Conservation (phyloP, 106 monocot species). For the Dendrobium chrysotoxum region DNA sequence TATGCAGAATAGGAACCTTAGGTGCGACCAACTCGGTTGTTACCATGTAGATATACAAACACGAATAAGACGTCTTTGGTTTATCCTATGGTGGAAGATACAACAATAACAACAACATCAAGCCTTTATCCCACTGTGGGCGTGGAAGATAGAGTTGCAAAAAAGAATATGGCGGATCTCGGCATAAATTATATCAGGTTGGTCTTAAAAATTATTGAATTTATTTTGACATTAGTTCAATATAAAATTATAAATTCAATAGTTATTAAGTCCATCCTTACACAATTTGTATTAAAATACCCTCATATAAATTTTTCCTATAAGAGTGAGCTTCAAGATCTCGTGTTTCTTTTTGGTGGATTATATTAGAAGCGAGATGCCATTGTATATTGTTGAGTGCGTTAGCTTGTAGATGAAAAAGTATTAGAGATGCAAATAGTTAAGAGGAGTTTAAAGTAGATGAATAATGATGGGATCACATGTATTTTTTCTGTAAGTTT, state of each 20-base stretch:
- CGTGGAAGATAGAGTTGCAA: too few species aligned
- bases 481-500: not conserved
- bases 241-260: too few species aligned
- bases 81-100: too few species aligned
- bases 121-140: too few species aligned
- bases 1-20: slow-evolving; percentile 31
- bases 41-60: slow-evolving; percentile 4
- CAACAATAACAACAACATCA: too few species aligned
- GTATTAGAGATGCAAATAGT: not conserved
- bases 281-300: too few species aligned
- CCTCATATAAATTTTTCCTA: not conserved
- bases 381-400: not conserved
- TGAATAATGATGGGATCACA: not conserved
- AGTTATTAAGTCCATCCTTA: too few species aligned
- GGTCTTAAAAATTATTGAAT: too few species aligned
- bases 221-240: too few species aligned
- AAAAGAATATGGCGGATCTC: too few species aligned
- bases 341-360: not conserved
- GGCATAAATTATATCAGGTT: too few species aligned
- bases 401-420: not conserved
- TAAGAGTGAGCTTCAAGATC: not conserved
- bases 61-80: too few species aligned
- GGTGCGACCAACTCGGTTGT: not conserved
- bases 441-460: not conserved
- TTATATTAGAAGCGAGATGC: not conserved